A percentile compares a stretch with the other conserved stretches of the same genome.
Evolutionary conservation across 345 rosid genomes (phyloP).

Genomic region (Camelina sativa): DNA sequence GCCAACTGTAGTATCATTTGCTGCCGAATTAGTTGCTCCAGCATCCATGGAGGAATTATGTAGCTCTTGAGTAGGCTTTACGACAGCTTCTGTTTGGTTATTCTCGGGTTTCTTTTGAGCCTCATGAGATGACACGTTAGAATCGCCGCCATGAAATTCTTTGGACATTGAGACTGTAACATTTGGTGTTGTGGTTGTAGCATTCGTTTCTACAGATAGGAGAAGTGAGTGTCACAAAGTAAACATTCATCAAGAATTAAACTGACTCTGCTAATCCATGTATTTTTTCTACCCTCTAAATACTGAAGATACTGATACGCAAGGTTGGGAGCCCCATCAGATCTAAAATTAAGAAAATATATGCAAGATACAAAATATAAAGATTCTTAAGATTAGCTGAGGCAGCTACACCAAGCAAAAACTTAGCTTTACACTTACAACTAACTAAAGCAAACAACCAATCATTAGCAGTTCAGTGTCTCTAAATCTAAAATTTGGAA

Average conservation of each 20-base stretch:
- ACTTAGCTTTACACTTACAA: slow-evolving; percentile 6
- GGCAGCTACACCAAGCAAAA: slow-evolving; percentile 27
- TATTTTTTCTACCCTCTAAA: slow-evolving; percentile 5
- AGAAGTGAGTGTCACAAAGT: slow-evolving; percentile 38
- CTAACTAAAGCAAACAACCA: slow-evolving; percentile 23
- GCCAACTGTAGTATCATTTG: slow-evolving; percentile 35
- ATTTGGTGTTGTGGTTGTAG: slow-evolving; percentile 54
- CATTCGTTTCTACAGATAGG: slow-evolving; percentile 56
- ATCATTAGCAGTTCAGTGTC: slow-evolving; percentile 10
- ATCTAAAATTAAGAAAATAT: slow-evolving; percentile 17
- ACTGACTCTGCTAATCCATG: slow-evolving; percentile 23
- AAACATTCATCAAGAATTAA: slow-evolving; percentile 29
- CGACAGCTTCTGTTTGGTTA: slow-evolving; percentile 45
- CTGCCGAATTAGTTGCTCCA: slow-evolving; percentile 42
- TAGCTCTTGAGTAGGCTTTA: slow-evolving; percentile 48
- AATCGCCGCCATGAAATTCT: slow-evolving; percentile 39
- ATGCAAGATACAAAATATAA: slow-evolving; percentile 16
- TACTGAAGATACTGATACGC: slow-evolving; percentile 16
- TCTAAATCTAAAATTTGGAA: slow-evolving; percentile 6
- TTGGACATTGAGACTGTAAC: slow-evolving; percentile 44
- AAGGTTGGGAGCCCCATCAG: slow-evolving; percentile 21
- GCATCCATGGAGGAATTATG: slow-evolving; percentile 47
- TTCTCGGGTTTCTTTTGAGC: slow-evolving; percentile 48
- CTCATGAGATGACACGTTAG: slow-evolving; percentile 50
- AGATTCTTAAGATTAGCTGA: slow-evolving; percentile 23